A percentile compares a stretch with the other conserved stretches of the same genome.
phyloP scores from a whole-genome alignment of 2,329 filamentous ascomycete species.

The Dactylonectria macrodidyma region DNA sequence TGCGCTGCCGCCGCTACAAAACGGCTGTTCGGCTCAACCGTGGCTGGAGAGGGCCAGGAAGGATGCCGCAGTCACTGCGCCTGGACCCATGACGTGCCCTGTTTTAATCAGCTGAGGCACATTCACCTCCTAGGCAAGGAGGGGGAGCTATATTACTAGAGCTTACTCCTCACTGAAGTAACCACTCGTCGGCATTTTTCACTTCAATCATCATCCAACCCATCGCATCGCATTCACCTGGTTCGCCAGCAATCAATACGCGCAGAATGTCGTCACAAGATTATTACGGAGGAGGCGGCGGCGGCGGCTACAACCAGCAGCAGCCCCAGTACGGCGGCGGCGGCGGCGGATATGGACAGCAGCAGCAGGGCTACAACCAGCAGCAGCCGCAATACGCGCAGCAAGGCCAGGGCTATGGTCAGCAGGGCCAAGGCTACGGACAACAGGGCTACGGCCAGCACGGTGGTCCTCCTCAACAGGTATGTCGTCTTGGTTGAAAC shows the following conservation, averaged over 20 bases:
- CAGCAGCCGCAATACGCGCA: constrained; percentile 44
- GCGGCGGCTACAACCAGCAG: constrained; percentile 39
- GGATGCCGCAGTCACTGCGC: constrained; percentile 39
- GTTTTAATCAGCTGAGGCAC: constrained; percentile 43
- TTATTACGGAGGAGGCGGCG: constrained; percentile 54
- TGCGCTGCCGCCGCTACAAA: not conserved
- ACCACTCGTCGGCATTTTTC: not conserved
- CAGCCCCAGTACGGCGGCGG: constrained; percentile 44
- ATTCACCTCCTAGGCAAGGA: constrained; percentile 13
- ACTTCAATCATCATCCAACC: constrained; percentile 19
- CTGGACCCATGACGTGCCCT: constrained; percentile 32
- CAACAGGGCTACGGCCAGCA: constrained; percentile 42
- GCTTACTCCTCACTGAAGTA: not conserved
- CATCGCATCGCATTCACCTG: not conserved
- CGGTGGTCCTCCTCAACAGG: constrained; percentile 35
- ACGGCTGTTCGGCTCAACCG: constrained; percentile 16
- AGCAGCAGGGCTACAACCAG: constrained; percentile 40
- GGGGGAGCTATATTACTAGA: constrained; percentile 28
- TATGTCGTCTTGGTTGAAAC: not conserved
- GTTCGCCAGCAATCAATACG: not conserved
- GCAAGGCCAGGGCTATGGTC: constrained; percentile 31
- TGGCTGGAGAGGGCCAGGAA: constrained; percentile 25
- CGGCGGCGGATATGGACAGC: constrained; percentile 40
- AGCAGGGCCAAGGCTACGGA: constrained; percentile 44
- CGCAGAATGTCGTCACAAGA: constrained; percentile 55